Percentiles rank a stretch among this genome's conserved stretches.
Evolutionary conservation across 805 yeast genomes (phyloP).

Genomic region (Pichia phayaonensis): DNA sequence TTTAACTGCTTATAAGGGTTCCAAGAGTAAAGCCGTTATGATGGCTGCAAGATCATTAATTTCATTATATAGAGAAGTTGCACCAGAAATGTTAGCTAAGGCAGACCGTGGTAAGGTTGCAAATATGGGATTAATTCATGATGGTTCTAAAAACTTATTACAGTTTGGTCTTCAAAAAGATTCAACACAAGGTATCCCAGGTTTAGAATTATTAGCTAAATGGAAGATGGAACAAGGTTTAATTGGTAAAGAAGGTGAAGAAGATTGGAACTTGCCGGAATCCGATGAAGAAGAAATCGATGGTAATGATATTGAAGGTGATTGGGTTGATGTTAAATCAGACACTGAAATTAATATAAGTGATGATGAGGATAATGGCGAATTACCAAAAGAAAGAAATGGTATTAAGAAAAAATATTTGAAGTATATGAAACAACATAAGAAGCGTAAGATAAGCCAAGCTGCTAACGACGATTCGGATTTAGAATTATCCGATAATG

Average conservation of each 20-base stretch:
- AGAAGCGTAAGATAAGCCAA: constrained; percentile 22
- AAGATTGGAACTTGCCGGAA: constrained; percentile 59
- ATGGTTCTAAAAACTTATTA: constrained; percentile 41
- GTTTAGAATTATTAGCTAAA: constrained; percentile 79
- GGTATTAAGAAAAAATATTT: constrained; percentile 30
- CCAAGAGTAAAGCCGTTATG: constrained; percentile 88
- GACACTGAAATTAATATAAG: constrained; percentile 61
- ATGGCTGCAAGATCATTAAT: constrained; percentile 90
- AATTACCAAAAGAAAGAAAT: constrained; percentile 26
- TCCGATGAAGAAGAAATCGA: constrained; percentile 38
- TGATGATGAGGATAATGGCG: constrained; percentile 35
- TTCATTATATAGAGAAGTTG: constrained; percentile 83
- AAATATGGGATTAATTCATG: constrained; percentile 67
- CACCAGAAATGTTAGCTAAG: constrained; percentile 87
- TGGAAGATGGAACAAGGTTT: constrained; percentile 67
- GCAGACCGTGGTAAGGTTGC: constrained; percentile 94
- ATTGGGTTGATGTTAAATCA: constrained; percentile 77
- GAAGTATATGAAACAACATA: constrained; percentile 27
- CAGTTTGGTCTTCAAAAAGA: constrained; percentile 69
- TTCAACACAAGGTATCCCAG: constrained; percentile 71
- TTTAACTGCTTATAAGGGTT: constrained; percentile 81
- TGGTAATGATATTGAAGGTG: constrained; percentile 70
- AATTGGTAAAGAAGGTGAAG: constrained; percentile 46
- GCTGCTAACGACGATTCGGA: constrained; percentile 36
- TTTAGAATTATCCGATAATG: constrained; percentile 43